phyloP scores from a whole-genome alignment of 2,329 filamentous ascomycete species.

The Aspergillus quadricinctus region DNA sequence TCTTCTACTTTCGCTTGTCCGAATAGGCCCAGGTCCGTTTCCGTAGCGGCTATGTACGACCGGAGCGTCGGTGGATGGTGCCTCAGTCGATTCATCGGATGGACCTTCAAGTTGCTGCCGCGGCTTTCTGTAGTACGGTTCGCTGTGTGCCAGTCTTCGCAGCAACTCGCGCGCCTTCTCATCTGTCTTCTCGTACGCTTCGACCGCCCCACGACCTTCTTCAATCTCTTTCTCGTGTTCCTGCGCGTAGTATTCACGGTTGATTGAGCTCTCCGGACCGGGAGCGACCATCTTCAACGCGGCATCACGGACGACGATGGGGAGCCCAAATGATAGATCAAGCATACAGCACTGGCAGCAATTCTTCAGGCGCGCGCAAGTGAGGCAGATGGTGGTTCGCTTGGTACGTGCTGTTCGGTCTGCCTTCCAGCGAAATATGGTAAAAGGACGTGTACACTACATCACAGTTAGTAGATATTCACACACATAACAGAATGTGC shows the following conservation, averaged over 20 bases:
- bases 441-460: constrained; percentile 85
- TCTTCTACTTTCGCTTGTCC: constrained; percentile 60
- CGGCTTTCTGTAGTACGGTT: constrained; percentile 92
- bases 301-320: constrained; percentile 90
- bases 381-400: constrained; percentile 91
- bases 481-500: not conserved
- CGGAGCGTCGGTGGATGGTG: constrained; percentile 39
- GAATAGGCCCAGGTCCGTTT: constrained; percentile 60
- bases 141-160: constrained; percentile 78
- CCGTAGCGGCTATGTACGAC: constrained; percentile 38
- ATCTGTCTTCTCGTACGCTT: constrained; percentile 94
- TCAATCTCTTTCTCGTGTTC: constrained; percentile 95
- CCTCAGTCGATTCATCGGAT: constrained; percentile 38
- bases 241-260: constrained; percentile 95
- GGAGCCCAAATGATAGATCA: constrained; percentile 90
- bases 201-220: constrained; percentile 76
- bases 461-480: constrained; percentile 4
- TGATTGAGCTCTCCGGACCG: constrained; percentile 85
- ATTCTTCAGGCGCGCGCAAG: constrained; percentile 95
- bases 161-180: constrained; percentile 91
- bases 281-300: constrained; percentile 97
- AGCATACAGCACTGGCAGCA: constrained; percentile 99
- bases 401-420: constrained; percentile 89
- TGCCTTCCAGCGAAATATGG: constrained; percentile 90
- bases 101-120: constrained; percentile 60